Conservation (phyloP, 2,329 filamentous ascomycete species). For the Ascomycota sp. region DNA sequence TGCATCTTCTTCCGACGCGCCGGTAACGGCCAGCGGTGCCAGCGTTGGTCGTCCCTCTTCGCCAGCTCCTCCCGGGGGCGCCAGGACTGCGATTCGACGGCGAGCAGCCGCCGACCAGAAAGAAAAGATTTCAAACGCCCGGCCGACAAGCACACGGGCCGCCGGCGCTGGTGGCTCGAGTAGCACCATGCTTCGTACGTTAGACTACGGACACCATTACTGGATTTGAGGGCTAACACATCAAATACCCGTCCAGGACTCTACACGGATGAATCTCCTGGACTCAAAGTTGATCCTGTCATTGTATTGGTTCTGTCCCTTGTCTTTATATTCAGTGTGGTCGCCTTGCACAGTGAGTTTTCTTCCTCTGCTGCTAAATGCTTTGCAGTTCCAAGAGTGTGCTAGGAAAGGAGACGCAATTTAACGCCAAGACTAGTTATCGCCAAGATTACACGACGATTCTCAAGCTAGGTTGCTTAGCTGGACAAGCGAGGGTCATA, state of each 20-base stretch:
- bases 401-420: too few relatives aligned
- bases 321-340: slow-evolving; percentile 97
- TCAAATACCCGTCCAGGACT: slow-evolving; percentile 35
- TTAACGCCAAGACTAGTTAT: slow-evolving; percentile 34
- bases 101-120: slow-evolving; percentile 93
- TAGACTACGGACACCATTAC: neutral
- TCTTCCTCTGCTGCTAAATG: neutral
- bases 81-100: slow-evolving; percentile 85
- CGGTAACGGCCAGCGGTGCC: slow-evolving; percentile 42
- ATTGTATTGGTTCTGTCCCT: slow-evolving; percentile 90
- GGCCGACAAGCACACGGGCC: slow-evolving; percentile 78
- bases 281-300: slow-evolving; percentile 92
- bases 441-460: slow-evolving; percentile 82
- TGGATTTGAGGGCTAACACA: slow-evolving; percentile 7
- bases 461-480: slow-evolving; percentile 35
- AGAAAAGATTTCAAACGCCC: slow-evolving; percentile 85
- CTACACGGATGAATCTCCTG: slow-evolving; percentile 96
- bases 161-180: slow-evolving; percentile 90
- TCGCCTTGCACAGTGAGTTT: slow-evolving; percentile 80
- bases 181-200: slow-evolving; percentile 93
- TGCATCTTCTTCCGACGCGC: slow-evolving; percentile 36
- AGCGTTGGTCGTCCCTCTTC: slow-evolving; percentile 63
- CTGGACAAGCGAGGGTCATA: too few relatives aligned
- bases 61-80: slow-evolving; percentile 76
- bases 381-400: too few relatives aligned